Percentiles rank a stretch among this genome's conserved stretches.
These are phyloP conservation scores for Pulicaria dysenterica DNA, from an alignment of 129 eudicot species.

Conservation along the genomic window DNA sequence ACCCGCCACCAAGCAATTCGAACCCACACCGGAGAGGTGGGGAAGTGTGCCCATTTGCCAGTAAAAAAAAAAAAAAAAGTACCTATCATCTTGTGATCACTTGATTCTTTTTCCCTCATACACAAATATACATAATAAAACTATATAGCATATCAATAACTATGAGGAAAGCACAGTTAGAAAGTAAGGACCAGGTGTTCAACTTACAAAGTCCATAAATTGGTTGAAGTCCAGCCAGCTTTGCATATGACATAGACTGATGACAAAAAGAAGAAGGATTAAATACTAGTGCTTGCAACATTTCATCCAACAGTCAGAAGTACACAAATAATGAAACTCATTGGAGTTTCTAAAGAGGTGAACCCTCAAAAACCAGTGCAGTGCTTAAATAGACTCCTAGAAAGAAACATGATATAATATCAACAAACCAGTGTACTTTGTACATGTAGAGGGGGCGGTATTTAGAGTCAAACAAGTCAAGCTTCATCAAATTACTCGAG, in stretches of 20 bases:
- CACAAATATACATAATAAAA: slow-evolving; percentile 1
- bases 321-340: slow-evolving; percentile 5
- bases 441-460: too few species aligned
- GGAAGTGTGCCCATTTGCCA: too few species aligned
- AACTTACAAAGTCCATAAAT: slow-evolving; percentile 97
- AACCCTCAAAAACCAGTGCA: neutral
- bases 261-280: slow-evolving; percentile 16
- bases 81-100: slow-evolving; percentile 21
- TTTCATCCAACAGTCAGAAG: slow-evolving; percentile 8
- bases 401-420: neutral
- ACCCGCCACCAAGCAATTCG: too few species aligned
- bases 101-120: neutral
- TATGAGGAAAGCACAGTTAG: neutral
- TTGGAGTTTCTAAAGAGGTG: neutral
- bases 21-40: too few species aligned
- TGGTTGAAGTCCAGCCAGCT: slow-evolving; percentile 95
- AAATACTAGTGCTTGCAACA: slow-evolving; percentile 16
- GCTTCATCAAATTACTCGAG: too few species aligned
- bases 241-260: slow-evolving; percentile 98
- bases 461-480: too few species aligned
- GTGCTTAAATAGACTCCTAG: neutral
- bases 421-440: too few species aligned
- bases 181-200: slow-evolving; percentile 16
- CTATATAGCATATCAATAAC: neutral
- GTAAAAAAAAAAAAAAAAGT: too few species aligned